Conservation (phyloP, 2,329 filamentous ascomycete species). For the Colletotrichum destructivum region DNA sequence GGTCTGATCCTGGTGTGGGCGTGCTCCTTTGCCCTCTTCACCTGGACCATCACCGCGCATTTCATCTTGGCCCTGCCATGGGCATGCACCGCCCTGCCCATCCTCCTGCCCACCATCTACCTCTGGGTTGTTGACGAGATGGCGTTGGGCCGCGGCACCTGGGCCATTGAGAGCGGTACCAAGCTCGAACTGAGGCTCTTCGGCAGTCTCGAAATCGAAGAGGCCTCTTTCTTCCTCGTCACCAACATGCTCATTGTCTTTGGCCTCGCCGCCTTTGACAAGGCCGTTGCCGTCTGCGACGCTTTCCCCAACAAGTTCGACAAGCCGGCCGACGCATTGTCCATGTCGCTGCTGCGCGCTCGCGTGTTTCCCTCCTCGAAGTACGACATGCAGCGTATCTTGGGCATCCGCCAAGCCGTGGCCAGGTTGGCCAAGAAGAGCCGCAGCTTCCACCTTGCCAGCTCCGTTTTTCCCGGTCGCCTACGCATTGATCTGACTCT, state of each 20-base stretch:
- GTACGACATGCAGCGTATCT: slow-evolving; percentile 72
- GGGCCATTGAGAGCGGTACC: slow-evolving; percentile 78
- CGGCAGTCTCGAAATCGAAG: slow-evolving; percentile 79
- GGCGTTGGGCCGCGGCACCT: slow-evolving; percentile 77
- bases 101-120: slow-evolving; percentile 76
- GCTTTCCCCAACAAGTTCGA: slow-evolving; percentile 73
- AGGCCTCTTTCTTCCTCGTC: slow-evolving; percentile 80
- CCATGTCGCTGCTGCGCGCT: slow-evolving; percentile 68
- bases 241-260: slow-evolving; percentile 81
- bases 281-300: slow-evolving; percentile 76
- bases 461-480: slow-evolving; percentile 77
- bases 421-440: slow-evolving; percentile 74
- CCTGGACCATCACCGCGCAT: slow-evolving; percentile 75
- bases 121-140: slow-evolving; percentile 81
- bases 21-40: slow-evolving; percentile 74
- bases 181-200: slow-evolving; percentile 76
- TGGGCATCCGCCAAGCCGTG: slow-evolving; percentile 73
- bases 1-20: slow-evolving; percentile 81
- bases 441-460: slow-evolving; percentile 81
- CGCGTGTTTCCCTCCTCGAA: slow-evolving; percentile 60
- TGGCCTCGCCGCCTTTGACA: slow-evolving; percentile 78
- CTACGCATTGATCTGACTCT: slow-evolving; percentile 78
- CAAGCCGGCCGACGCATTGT: slow-evolving; percentile 57
- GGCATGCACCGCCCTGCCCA: slow-evolving; percentile 71
- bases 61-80: slow-evolving; percentile 74